Base-by-base conservation (phyloP, 495 filamentous ascomycete species). In the Tuber brumale region DNA sequence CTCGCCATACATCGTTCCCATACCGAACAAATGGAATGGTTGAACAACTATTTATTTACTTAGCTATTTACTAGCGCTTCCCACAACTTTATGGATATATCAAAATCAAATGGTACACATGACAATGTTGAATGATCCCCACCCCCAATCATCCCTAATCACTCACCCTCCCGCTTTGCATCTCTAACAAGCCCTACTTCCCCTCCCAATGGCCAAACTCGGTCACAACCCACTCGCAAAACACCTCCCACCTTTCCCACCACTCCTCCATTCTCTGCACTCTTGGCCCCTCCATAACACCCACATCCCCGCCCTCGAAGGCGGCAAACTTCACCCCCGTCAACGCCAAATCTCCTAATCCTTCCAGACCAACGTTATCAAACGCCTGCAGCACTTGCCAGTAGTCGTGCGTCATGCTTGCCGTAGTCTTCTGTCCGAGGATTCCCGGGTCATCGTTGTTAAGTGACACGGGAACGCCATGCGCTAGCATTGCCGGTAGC, bases 291-390 rank as follows among this genome's bases (percentile, higher is more conserved):
- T 94, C 95, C 77, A 91, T 83, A 72, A 90, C 88, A 92, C 94
- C 97, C 73, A 90, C 88, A 16, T 90, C 88, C 81, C 92, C 91
- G 80, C 97, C 94, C 81, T 94, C 92, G 82, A 92, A 97, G 45
- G 91, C 91, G 37, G 94, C 93, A 92, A 92, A 97, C 43, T 91
- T 87, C 57, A 99, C 90, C 74, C 94, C 96, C 75, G 96, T 98
- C 86, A 97, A 93, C 21, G 92, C 95, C 80, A 99, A 86, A 79
- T 90, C 91, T 7, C 93, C 95, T 57, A 95, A 84, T 1, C 93
- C 93, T 27, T 91, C 92, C 39, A 97, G 84, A 21, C 94, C 95
- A 39, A 97, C 87, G 78, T 93, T 95, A 74, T 96, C 89, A 85
- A 93, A 92, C 2, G 91, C 92, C 80, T 95, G 93, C 57, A 98